These are phyloP conservation scores for Pseudognaphalium luteoalbum DNA, from an alignment of 129 eudicot genomes.

Conservation along the genomic window DNA sequence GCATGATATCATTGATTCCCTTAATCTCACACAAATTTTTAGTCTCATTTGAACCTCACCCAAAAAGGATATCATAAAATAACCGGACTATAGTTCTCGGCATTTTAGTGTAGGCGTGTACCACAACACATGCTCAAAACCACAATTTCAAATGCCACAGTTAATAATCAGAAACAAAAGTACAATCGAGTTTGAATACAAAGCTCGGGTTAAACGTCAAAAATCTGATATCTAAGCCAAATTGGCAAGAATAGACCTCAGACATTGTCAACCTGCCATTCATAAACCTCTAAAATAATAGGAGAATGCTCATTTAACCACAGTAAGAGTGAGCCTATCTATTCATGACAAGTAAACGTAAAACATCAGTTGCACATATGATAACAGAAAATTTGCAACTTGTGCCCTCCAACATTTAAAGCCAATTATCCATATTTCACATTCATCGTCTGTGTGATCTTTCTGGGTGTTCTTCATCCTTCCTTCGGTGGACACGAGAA, in stretches of 20 bases:
- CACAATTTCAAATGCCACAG: background rate
- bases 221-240: background rate
- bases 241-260: background rate
- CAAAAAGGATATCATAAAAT: no score
- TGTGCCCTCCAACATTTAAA: background rate
- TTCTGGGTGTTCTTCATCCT: constrained; percentile 42
- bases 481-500: constrained; percentile 35
- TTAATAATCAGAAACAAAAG: background rate
- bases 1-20: no score
- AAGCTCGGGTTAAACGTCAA: background rate
- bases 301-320: background rate
- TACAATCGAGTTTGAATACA: no score
- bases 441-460: constrained; percentile 38
- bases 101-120: background rate
- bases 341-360: background rate
- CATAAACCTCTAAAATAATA: background rate
- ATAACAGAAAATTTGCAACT: background rate
- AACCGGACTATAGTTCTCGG: background rate
- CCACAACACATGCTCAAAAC: background rate
- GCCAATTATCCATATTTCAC: background rate
- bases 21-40: no score
- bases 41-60: no score
- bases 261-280: background rate
- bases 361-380: no score
- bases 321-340: background rate